Evolutionary conservation across 2,329 filamentous ascomycete genomes (phyloP).

Genomic region (Lasiodiplodia theobromae): DNA sequence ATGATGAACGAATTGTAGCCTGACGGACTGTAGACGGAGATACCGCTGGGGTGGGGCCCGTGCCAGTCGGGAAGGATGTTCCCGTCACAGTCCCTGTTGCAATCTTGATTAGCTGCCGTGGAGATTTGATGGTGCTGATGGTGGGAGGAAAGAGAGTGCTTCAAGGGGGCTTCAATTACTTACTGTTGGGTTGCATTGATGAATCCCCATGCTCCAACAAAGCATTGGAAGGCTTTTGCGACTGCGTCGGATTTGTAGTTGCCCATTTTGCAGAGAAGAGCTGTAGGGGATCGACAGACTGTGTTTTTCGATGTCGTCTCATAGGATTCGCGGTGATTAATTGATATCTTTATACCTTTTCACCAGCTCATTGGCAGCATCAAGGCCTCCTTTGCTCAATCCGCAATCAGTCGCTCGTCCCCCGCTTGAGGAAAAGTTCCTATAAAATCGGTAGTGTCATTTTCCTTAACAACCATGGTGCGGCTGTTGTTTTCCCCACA

Average conservation of each 20-base stretch:
- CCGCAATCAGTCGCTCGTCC: too few relatives aligned
- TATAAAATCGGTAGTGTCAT: too few relatives aligned
- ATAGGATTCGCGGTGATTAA: neutral
- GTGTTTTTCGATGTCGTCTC: neutral
- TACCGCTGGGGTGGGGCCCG: constrained; percentile 4
- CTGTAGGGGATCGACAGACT: too few relatives aligned
- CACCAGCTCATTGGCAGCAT: neutral
- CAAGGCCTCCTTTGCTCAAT: neutral
- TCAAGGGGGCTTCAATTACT: neutral
- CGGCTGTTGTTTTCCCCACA: too few relatives aligned
- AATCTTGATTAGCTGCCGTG: neutral
- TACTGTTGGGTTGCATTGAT: constrained; percentile 1
- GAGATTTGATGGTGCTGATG: neutral
- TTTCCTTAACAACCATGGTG: too few relatives aligned
- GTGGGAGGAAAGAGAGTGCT: neutral
- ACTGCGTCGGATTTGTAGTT: neutral
- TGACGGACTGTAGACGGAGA: constrained; percentile 4
- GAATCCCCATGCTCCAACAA: constrained; percentile 16
- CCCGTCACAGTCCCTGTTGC: neutral
- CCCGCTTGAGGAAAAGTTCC: too few relatives aligned
- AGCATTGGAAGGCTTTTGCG: constrained; percentile 8
- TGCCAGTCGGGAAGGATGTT: constrained; percentile 12
- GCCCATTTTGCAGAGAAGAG: neutral
- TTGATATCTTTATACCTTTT: too few relatives aligned
- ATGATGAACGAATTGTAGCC: constrained; percentile 10